phyloP scores from a whole-genome alignment of 164 flowering plant species.

The Vitis cinerea region DNA sequence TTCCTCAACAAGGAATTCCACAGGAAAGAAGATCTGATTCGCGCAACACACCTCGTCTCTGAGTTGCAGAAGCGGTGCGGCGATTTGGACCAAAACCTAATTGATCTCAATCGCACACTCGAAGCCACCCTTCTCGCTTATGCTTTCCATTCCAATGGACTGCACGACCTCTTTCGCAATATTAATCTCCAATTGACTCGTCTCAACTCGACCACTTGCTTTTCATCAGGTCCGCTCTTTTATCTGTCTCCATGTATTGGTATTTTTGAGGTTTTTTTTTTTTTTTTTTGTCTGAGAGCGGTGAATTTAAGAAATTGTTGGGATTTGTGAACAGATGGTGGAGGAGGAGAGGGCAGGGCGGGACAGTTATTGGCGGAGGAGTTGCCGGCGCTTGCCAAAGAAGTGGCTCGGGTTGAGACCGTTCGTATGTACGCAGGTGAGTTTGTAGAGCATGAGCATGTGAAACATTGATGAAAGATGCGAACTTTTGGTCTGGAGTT shows the following conservation, averaged over 20 bases:
- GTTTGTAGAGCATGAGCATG: conserved; percentile 3
- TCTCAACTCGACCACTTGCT: conserved; percentile 41
- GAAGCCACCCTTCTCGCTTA: conserved; percentile 33
- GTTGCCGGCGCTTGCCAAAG: conserved; percentile 80
- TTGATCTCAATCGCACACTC: conserved; percentile 38
- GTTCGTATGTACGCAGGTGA: conserved; percentile 88
- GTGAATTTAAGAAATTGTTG: conserved; percentile 1
- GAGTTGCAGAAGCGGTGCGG: conserved; percentile 45
- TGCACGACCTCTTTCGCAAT: conserved; percentile 20
- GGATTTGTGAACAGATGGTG: conserved; percentile 36
- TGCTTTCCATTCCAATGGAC: conserved; percentile 45
- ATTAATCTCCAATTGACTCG: conserved; percentile 39
- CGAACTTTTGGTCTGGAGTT: neutral
- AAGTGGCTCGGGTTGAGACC: conserved; percentile 89
- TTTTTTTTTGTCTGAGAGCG: neutral
- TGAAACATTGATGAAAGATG: too few species aligned
- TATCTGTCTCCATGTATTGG: neutral
- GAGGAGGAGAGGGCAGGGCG: conserved; percentile 29
- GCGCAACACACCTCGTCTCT: conserved; percentile 37
- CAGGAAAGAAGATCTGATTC: conserved; percentile 24
- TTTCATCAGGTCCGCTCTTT: conserved; percentile 26
- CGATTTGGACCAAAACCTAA: conserved; percentile 35
- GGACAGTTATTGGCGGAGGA: conserved; percentile 63
- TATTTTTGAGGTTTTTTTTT: neutral
- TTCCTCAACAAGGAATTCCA: conserved; percentile 42